Evolutionary conservation across 306 rosid genomes (phyloP), one percentile per base, ranked within the genome.

Genomic region (Cercis canadensis): DNA sequence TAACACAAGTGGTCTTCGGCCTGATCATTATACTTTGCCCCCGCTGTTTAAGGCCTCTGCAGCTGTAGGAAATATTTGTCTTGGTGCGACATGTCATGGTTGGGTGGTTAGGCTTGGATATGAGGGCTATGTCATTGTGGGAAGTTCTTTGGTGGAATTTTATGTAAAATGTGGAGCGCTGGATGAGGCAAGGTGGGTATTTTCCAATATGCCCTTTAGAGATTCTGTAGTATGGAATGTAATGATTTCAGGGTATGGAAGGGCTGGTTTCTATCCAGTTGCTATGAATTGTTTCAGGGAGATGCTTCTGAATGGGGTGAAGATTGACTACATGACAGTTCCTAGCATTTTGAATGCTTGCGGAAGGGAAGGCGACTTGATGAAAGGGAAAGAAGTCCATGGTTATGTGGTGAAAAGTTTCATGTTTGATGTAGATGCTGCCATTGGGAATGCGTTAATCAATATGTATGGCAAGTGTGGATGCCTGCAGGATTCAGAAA

Each of bases 401-500:
- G 86, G 87, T 19, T 62, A 62, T 56, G 82, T 82, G 5, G 54
- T 73, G 31, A 90, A 81, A 79, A 83, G 64, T 59, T 39, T 32
- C 57, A 46, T 61, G 18, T 74, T 74, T 69, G 73, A 65, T 41
- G 66, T 43, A 8, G 92, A 84, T 74, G 73, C 76, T 62, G 83
- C 90, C 18, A 73, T 84, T 53, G 77, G 82, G 51, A 90, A 90
- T 76, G 85, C 94, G 5, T 84, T 90, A 82, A 90, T 88, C 31
- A 88, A 82, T 62, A 83, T 75, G 84, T 88, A 86, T 57, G 81
- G 83, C 0, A 90, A 88, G 67, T 90, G 94, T 67, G 92, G 96
- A 59, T 74, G 83, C 73, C 80, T 87, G 69, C 69, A 63, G 13
- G 70, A 74, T 69, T 80, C 89, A 1, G 83, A 87, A 65, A 84